A percentile compares a stretch with the other conserved stretches of the same genome.
phyloP scores from a whole-genome alignment of 306 rosid genomes.

The Malus asiatica region DNA sequence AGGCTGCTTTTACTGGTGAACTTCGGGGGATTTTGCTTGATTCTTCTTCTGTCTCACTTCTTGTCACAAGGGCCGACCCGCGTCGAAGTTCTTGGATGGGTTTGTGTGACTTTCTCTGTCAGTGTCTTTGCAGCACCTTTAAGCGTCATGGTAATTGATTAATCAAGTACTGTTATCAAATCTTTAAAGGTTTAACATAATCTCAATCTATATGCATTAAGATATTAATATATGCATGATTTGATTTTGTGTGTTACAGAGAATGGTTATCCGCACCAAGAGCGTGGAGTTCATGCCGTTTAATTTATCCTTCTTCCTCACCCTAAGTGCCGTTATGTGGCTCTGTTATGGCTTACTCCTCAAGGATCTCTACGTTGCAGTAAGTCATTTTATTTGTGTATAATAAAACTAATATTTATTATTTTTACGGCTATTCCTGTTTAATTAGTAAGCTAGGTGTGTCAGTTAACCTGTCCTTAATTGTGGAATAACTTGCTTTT shows the following conservation, averaged over 20 bases:
- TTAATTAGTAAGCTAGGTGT: background rate
- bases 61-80: conserved; percentile 46
- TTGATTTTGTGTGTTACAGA: conserved; percentile 26
- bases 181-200: background rate
- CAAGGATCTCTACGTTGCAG: conserved; percentile 77
- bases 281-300: conserved; percentile 98
- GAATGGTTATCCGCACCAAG: conserved; percentile 80
- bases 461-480: conserved; percentile 9
- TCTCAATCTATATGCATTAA: background rate
- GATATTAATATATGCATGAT: background rate
- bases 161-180: background rate
- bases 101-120: conserved; percentile 69
- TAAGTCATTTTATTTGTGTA: conserved; percentile 25
- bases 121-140: conserved; percentile 87
- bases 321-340: conserved; percentile 78
- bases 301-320: conserved; percentile 68
- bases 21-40: conserved; percentile 57
- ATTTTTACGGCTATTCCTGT: background rate
- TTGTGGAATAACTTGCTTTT: background rate
- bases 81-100: conserved; percentile 68
- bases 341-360: conserved; percentile 58
- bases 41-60: conserved; percentile 60
- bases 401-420: background rate
- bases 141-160: conserved; percentile 53
- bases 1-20: conserved; percentile 58